phyloP scores from a whole-genome alignment of 1,284 basidiomycete genomes.

The Rhodotorula sp. region DNA sequence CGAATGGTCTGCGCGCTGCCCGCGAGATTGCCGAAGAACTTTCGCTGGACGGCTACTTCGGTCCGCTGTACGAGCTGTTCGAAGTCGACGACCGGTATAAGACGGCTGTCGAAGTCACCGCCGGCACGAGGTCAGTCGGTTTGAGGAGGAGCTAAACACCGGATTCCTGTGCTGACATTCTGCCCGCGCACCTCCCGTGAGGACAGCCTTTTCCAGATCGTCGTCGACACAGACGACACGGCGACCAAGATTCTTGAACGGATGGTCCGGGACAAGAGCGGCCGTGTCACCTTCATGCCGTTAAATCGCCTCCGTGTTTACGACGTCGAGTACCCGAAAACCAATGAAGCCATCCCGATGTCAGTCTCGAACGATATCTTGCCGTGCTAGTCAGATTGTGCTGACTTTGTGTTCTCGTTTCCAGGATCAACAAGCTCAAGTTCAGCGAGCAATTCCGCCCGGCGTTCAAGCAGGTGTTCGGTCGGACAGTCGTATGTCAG shows the following conservation, averaged over 20 bases:
- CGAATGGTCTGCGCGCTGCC: constrained; percentile 63
- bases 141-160: no score
- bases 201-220: constrained; percentile 86
- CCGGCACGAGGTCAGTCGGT: constrained; percentile 73
- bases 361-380: constrained; percentile 5
- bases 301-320: constrained; percentile 91
- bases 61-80: constrained; percentile 90
- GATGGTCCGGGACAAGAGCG: constrained; percentile 88
- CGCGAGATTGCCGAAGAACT: constrained; percentile 74
- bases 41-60: constrained; percentile 73
- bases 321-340: constrained; percentile 61
- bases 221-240: constrained; percentile 92
- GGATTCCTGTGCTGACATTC: no score
- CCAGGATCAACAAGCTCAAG: constrained; percentile 64
- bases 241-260: constrained; percentile 81
- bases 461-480: constrained; percentile 97
- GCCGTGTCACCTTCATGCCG: constrained; percentile 97
- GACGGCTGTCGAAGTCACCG: constrained; percentile 88
- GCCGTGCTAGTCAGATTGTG: background rate
- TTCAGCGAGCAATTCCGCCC: constrained; percentile 71
- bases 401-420: background rate
- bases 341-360: constrained; percentile 78
- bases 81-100: constrained; percentile 91
- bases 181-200: background rate
- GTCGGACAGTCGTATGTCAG: constrained; percentile 91